Conservation (phyloP, 345 rosid genomes). For the Euphorbia pulcherrima region DNA sequence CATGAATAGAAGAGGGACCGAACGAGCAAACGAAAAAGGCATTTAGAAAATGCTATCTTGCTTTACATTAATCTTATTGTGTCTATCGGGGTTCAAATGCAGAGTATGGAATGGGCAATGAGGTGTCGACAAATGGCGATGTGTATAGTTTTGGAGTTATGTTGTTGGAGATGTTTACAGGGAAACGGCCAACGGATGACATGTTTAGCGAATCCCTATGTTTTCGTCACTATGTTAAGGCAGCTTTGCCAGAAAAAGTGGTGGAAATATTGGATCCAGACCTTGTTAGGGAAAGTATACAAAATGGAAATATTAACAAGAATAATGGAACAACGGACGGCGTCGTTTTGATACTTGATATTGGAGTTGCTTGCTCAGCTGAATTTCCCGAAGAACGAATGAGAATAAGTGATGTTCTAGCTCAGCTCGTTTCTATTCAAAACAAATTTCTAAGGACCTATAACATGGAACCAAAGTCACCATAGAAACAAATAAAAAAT, state of each 20-base stretch:
- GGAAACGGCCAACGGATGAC: slow-evolving; percentile 3
- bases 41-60: too few species aligned
- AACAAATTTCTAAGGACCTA: slow-evolving; percentile 2
- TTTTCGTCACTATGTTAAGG: neutral
- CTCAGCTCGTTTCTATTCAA: slow-evolving; percentile 1
- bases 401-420: neutral
- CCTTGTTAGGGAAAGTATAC: neutral
- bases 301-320: neutral
- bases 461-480: neutral
- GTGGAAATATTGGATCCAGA: slow-evolving; percentile 2
- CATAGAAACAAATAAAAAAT: neutral
- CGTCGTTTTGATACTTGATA: neutral
- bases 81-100: neutral
- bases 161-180: slow-evolving; percentile 12
- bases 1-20: too few species aligned
- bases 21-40: too few species aligned
- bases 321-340: neutral
- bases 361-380: neutral
- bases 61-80: too few species aligned
- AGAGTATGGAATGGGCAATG: neutral
- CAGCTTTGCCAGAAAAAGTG: slow-evolving; percentile 8
- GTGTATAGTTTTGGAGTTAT: neutral
- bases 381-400: slow-evolving; percentile 5
- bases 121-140: slow-evolving; percentile 6
- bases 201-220: neutral